Conservation (phyloP, 1,284 basidiomycete species). For the Gomphus sp. region DNA sequence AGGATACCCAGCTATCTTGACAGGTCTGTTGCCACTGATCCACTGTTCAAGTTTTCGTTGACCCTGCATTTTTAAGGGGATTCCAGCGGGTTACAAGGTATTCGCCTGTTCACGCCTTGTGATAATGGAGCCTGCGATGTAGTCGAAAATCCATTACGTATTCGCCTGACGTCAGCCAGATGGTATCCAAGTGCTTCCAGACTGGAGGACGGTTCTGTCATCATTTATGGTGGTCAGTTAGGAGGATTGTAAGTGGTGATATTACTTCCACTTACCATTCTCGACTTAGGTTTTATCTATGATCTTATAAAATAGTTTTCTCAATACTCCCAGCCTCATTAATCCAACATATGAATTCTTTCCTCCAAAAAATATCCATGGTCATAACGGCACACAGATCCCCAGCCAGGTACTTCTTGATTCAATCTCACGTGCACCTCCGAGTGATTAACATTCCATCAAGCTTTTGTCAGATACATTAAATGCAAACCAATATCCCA, state of each 20-base stretch:
- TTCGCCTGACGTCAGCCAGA: constrained; percentile 63
- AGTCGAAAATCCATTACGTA: constrained; percentile 52
- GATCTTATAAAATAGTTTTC: not conserved
- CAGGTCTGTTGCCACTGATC: constrained; percentile 22
- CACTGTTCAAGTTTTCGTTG: not conserved
- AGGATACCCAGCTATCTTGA: constrained; percentile 24
- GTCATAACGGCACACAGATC: constrained; percentile 19
- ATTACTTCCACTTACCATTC: not conserved
- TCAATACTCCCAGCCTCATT: constrained; percentile 13
- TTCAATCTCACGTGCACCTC: too few species aligned
- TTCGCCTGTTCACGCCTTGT: constrained; percentile 70
- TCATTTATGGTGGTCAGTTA: constrained; percentile 74
- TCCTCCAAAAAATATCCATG: constrained; percentile 30
- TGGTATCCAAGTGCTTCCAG: constrained; percentile 72
- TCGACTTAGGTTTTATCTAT: too few species aligned
- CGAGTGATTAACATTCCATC: too few species aligned
- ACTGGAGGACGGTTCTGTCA: constrained; percentile 65
- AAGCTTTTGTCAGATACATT: constrained; percentile 39
- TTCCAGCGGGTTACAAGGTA: constrained; percentile 60
- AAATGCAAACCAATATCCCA: constrained; percentile 75
- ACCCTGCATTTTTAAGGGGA: constrained; percentile 24
- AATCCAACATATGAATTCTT: constrained; percentile 24
- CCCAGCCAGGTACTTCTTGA: constrained; percentile 11
- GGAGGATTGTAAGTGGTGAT: constrained; percentile 32
- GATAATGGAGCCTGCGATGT: constrained; percentile 44